Percentiles rank a stretch among this genome's conserved stretches.
These are phyloP conservation scores for Venturia nashicola DNA, from an alignment of 2,329 filamentous ascomycete genomes.

Conservation along the genomic window DNA sequence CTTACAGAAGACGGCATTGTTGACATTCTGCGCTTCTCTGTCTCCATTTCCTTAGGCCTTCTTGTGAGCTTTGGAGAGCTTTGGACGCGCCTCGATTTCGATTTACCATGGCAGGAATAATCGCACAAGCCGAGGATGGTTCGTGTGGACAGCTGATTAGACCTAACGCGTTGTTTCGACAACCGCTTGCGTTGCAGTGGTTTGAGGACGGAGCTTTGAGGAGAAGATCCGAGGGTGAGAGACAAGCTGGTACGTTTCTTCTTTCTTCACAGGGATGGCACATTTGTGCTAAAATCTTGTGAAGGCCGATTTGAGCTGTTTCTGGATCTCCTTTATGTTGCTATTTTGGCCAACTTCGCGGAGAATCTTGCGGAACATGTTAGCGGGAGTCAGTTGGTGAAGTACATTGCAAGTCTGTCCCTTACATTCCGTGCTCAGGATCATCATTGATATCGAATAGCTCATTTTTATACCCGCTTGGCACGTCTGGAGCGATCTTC, in stretches of 20 bases:
- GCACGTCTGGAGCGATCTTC: conserved; percentile 39
- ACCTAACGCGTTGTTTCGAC: conserved; percentile 3
- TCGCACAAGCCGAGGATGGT: neutral
- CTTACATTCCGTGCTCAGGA: neutral
- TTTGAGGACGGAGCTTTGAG: conserved; percentile 7
- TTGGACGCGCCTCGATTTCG: neutral
- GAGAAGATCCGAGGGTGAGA: conserved; percentile 5
- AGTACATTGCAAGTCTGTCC: conserved; percentile 25
- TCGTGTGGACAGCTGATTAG: neutral
- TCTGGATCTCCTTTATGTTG: conserved; percentile 38
- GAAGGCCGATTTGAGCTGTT: conserved; percentile 36
- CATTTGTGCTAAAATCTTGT: neutral
- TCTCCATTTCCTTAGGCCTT: neutral
- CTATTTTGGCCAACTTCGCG: conserved; percentile 39
- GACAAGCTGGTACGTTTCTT: conserved; percentile 6
- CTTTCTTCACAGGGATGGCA: neutral
- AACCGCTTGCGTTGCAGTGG: conserved; percentile 8
- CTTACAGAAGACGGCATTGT: neutral
- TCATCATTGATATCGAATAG: neutral
- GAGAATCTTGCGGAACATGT: conserved; percentile 36
- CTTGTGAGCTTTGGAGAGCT: neutral
- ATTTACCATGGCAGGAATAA: neutral
- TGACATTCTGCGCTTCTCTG: neutral
- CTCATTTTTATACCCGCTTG: conserved; percentile 37
- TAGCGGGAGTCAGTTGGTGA: conserved; percentile 31